A percentile compares a stretch with the other conserved stretches of the same genome.
phyloP scores from a whole-genome alignment of 106 monocot genomes.

The Acanthochlamys bracteata region DNA sequence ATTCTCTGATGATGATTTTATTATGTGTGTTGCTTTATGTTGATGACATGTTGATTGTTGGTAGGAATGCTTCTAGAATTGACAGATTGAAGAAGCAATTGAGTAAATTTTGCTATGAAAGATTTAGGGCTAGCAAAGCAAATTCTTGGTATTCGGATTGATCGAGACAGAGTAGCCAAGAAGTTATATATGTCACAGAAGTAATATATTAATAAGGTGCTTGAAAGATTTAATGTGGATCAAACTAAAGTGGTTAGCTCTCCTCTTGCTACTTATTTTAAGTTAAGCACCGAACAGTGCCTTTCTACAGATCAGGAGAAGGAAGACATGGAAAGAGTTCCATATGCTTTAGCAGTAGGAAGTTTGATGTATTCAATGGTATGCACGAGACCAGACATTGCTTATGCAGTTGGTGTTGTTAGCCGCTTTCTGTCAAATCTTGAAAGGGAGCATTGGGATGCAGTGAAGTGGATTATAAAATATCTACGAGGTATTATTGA shows the following conservation, averaged over 20 bases:
- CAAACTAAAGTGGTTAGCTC: not conserved
- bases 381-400: too few relatives aligned
- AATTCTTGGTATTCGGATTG: not conserved
- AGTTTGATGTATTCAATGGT: too few relatives aligned
- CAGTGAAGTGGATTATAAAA: not conserved
- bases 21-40: not conserved
- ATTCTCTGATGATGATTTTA: not conserved
- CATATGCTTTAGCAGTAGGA: too few relatives aligned
- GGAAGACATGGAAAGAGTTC: too few relatives aligned
- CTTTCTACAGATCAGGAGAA: not conserved
- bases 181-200: not conserved
- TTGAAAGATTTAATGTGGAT: not conserved
- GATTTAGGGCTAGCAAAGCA: not conserved
- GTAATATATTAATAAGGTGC: not conserved
- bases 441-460: too few relatives aligned
- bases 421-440: too few relatives aligned
- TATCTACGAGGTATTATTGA: not conserved
- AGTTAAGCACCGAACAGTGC: not conserved
- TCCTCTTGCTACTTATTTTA: not conserved
- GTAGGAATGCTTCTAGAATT: not conserved
- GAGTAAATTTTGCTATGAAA: not conserved
- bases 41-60: conserved; percentile 4
- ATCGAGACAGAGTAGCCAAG: not conserved
- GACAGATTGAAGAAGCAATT: not conserved
- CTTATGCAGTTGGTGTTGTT: too few relatives aligned